Evolutionary conservation across 2,329 filamentous ascomycete species (phyloP).

Genomic region (Fusarium pseudocircinatum): DNA sequence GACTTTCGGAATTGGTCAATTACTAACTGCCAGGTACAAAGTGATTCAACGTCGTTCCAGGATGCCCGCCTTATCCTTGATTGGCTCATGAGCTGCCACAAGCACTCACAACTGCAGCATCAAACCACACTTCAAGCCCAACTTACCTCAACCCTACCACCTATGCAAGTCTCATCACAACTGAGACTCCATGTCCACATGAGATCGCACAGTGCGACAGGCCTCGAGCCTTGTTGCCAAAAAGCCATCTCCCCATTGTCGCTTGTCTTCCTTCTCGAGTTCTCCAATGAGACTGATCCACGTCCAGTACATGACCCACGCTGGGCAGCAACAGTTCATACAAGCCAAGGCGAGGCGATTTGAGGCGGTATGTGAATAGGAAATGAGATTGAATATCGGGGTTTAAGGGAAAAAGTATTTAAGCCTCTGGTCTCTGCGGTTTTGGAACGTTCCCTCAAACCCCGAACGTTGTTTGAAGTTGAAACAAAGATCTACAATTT

Average conservation of each 20-base stretch:
- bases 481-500: not conserved
- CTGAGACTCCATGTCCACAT: not conserved
- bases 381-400: not conserved
- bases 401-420: not conserved
- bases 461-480: not conserved
- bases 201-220: conserved; percentile 11
- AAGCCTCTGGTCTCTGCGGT: not conserved
- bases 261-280: conserved; percentile 1
- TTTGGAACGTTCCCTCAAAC: not conserved
- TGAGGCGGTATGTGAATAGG: conserved; percentile 26
- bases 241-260: conserved; percentile 31
- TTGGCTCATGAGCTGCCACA: conserved; percentile 13
- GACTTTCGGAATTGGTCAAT: not conserved
- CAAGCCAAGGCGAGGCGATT: conserved; percentile 7
- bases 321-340: conserved; percentile 45
- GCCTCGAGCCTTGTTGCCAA: conserved; percentile 14
- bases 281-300: conserved; percentile 45
- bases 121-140: conserved; percentile 5
- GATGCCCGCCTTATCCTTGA: conserved; percentile 9
- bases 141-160: not conserved
- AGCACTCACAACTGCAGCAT: not conserved
- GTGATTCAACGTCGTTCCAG: not conserved
- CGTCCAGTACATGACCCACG: conserved; percentile 38
- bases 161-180: conserved; percentile 29
- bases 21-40: not conserved